Percentiles rank a stretch among this genome's conserved stretches.
Evolutionary conservation across 352 stramenopile species (phyloP).

Genomic region (Phytopythium vexans): DNA sequence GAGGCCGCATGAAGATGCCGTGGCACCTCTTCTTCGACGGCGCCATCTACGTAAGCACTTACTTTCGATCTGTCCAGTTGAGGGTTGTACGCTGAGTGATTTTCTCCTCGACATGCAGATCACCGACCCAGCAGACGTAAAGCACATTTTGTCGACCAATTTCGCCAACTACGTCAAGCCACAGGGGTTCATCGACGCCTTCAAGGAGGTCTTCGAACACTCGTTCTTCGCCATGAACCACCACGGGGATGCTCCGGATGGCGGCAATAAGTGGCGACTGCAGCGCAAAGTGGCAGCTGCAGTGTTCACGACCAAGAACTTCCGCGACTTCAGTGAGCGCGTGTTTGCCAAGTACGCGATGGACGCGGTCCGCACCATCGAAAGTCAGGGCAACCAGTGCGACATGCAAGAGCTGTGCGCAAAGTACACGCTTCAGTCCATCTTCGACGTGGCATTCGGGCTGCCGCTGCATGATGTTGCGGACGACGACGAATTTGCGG

Average conservation of each 20-base stretch:
- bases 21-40: constrained; percentile 69
- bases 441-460: constrained; percentile 64
- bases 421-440: constrained; percentile 48
- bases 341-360: constrained; percentile 43
- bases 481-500: constrained; percentile 29
- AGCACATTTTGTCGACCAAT: constrained; percentile 64
- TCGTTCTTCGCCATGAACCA: constrained; percentile 79
- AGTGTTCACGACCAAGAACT: constrained; percentile 79
- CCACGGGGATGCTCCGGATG: constrained; percentile 41
- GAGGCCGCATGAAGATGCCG: constrained; percentile 58
- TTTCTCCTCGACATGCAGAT: constrained; percentile 15
- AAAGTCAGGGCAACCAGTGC: constrained; percentile 8
- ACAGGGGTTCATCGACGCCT: constrained; percentile 61
- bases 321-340: constrained; percentile 41
- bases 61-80: neutral
- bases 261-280: constrained; percentile 58
- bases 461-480: constrained; percentile 28
- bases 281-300: constrained; percentile 85
- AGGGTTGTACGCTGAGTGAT: neutral
- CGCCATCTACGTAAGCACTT: constrained; percentile 39
- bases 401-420: constrained; percentile 56
- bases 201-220: constrained; percentile 60
- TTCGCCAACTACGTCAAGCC: constrained; percentile 76
- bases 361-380: constrained; percentile 10
- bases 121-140: constrained; percentile 53